Evolutionary conservation across 2,329 filamentous ascomycete genomes (phyloP), one percentile per base, ranked within the genome.

Genomic region (Sclerotinia subarctica): DNA sequence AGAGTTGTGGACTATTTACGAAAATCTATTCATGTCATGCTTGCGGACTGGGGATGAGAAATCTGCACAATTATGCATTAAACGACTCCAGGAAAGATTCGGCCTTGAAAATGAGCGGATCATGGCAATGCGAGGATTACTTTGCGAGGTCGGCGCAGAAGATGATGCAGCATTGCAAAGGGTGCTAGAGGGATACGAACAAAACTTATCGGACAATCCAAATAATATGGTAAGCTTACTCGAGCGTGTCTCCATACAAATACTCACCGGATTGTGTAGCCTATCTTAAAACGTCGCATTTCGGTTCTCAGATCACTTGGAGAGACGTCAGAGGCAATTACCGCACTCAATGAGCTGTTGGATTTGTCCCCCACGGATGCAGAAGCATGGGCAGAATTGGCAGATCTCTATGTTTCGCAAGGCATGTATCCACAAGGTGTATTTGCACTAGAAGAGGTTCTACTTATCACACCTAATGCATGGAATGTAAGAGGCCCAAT

Each of bases 311-410:
- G 88, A 73, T 90, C 90, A 38, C 84, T 96, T 78, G 88, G 88
- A 42, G 88, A 87, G 74, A 82, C 82, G 1, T 75, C 85, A 1
- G 93, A 97, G 71, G 92, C 95, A 0, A 90, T 94, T 56, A 81
- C 86, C 44, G 88, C 90, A 38, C 80, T 98, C 68, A 88, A 89
- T 70, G 84, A 88, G 68, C 84, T 98, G 38, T 82, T 99, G 58
- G 91, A 96, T 76, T 88, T 90, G 70, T 91, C 89, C 66, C 94
- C 95, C 2, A 97, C 92, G 1, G 95, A 99, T 80, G 89, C 90
- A 7, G 95, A 99, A 81, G 89, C 91, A 13, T 99, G 95, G 95
- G 87, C 92, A 64, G 95, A 99, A 81, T 83, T 98, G 73, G 88
- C 92, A 65, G 93, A 97, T 77, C 81, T 97, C 70, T 98, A 99